A percentile compares a stretch with the other conserved stretches of the same genome.
Conservation (phyloP, 2,329 filamentous ascomycete genomes). For the Paraconiothyrium brasiliense region DNA sequence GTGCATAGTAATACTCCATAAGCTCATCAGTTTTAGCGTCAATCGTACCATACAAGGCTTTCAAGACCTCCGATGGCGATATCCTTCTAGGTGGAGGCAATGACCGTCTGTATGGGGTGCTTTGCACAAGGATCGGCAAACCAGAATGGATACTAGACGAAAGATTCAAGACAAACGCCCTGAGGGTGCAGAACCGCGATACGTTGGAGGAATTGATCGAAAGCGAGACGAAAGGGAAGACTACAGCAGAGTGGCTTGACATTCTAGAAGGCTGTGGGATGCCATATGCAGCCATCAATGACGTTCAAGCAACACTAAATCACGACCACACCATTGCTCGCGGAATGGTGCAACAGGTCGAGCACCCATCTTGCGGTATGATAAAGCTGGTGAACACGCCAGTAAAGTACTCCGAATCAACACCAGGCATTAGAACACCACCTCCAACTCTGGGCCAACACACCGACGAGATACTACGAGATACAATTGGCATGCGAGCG, state of each 20-base stretch:
- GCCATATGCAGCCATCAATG: slow-evolving; percentile 95
- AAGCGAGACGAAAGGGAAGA: slow-evolving; percentile 75
- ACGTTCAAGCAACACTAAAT: slow-evolving; percentile 83
- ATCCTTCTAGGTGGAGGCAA: slow-evolving; percentile 72
- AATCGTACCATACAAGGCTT: slow-evolving; percentile 94
- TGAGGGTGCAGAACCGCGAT: slow-evolving; percentile 73
- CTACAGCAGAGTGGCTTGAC: slow-evolving; percentile 87
- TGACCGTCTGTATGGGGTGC: slow-evolving; percentile 67
- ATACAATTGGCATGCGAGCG: slow-evolving; percentile 42
- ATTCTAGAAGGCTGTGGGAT: slow-evolving; percentile 89
- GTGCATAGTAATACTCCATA: neutral
- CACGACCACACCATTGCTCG: slow-evolving; percentile 84
- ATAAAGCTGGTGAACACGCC: slow-evolving; percentile 94
- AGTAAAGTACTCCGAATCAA: slow-evolving; percentile 89
- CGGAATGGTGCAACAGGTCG: slow-evolving; percentile 87
- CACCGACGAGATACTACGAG: slow-evolving; percentile 48
- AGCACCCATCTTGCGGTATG: slow-evolving; percentile 83
- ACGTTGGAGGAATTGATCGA: slow-evolving; percentile 84
- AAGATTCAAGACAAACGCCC: slow-evolving; percentile 67
- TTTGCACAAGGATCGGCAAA: slow-evolving; percentile 66
- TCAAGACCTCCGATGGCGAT: slow-evolving; percentile 70
- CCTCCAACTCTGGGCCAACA: slow-evolving; percentile 77
- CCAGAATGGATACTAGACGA: slow-evolving; percentile 67
- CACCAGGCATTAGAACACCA: slow-evolving; percentile 76
- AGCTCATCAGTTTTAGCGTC: slow-evolving; percentile 69